A percentile compares a stretch with the other conserved stretches of the same genome.
Evolutionary conservation across 257 asterid species (phyloP).

Genomic region (Cordia subcordata): DNA sequence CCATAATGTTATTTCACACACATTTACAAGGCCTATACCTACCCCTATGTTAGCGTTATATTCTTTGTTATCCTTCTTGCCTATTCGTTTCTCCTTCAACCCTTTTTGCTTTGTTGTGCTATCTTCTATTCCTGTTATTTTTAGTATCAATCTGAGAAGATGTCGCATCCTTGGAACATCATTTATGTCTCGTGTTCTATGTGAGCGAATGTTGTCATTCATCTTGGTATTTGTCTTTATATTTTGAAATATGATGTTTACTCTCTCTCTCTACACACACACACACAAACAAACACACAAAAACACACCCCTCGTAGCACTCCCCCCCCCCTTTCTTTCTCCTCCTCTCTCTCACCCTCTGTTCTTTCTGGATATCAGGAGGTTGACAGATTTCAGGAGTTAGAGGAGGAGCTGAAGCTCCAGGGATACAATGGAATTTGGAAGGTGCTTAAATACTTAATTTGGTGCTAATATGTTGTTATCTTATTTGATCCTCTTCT

Average conservation of each 20-base stretch:
- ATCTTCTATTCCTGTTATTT: too few species aligned
- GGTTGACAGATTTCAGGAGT: conserved; percentile 88
- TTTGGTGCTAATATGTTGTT: conserved; percentile 8
- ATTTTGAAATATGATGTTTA: background rate
- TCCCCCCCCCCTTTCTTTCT: background rate
- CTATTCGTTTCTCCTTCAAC: too few species aligned
- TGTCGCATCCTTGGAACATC: too few species aligned
- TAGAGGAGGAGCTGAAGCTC: conserved; percentile 60
- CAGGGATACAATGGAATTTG: conserved; percentile 89
- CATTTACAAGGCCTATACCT: too few species aligned
- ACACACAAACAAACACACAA: too few species aligned
- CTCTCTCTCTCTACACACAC: too few species aligned
- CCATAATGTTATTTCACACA: too few species aligned
- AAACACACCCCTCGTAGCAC: background rate
- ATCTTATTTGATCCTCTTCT: background rate
- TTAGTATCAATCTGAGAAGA: too few species aligned
- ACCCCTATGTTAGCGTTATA: too few species aligned
- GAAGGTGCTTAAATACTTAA: conserved; percentile 57
- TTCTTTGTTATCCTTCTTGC: too few species aligned
- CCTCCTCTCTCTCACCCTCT: background rate
- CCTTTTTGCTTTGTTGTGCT: too few species aligned
- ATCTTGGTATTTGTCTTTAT: background rate
- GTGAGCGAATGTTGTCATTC: background rate
- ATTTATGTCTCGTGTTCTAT: too few species aligned
- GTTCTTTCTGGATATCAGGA: conserved; percentile 53